A percentile compares a stretch with the other conserved stretches of the same genome.
phyloP scores from a whole-genome alignment of 2,329 filamentous ascomycete genomes.

The Metarhizium album region DNA sequence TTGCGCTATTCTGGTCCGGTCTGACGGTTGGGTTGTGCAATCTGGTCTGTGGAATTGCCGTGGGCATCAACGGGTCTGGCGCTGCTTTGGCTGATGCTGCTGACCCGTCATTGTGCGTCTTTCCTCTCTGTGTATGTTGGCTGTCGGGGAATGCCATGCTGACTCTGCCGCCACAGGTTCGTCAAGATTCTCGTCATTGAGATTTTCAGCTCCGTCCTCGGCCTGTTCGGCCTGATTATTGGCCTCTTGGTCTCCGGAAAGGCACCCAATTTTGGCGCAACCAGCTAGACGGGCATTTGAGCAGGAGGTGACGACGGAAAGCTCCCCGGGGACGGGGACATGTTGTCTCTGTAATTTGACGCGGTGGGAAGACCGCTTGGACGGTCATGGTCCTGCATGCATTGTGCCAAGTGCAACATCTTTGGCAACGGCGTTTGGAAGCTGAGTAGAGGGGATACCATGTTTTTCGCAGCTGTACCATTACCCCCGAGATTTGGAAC shows the following conservation, averaged over 20 bases:
- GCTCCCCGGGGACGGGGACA: background rate
- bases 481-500: conserved; percentile 17
- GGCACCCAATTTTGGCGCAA: conserved; percentile 35
- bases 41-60: conserved; percentile 86
- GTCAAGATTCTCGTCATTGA: conserved; percentile 98
- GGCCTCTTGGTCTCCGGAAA: conserved; percentile 81
- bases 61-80: conserved; percentile 96
- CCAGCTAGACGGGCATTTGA: background rate
- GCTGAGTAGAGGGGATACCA: conserved; percentile 20
- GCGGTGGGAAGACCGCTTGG: background rate
- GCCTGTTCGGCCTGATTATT: conserved; percentile 91
- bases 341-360: background rate
- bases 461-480: conserved; percentile 23
- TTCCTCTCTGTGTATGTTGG: background rate
- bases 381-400: conserved; percentile 12
- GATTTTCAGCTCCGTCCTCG: conserved; percentile 96
- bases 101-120: conserved; percentile 71
- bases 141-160: conserved; percentile 7
- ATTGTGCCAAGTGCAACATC: conserved; percentile 23
- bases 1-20: conserved; percentile 90
- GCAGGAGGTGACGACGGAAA: background rate
- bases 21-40: conserved; percentile 94
- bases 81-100: conserved; percentile 93
- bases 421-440: conserved; percentile 32
- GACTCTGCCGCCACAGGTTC: conserved; percentile 48